Evolutionary conservation across 345 rosid genomes (phyloP).

Genomic region (Microthlaspi erraticum): DNA sequence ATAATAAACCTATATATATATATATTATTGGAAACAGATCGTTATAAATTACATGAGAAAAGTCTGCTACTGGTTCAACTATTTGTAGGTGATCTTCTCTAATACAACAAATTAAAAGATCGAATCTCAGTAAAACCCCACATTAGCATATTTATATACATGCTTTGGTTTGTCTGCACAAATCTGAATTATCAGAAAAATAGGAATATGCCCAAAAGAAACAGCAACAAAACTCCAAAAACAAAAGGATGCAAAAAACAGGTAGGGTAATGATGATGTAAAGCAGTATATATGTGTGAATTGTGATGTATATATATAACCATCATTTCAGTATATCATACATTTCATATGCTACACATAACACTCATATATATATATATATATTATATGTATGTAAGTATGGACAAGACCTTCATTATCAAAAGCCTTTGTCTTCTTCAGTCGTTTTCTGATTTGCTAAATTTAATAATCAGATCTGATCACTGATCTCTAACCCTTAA

Average conservation of each 20-base stretch:
- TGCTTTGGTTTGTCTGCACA: slow-evolving; percentile 29
- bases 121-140: neutral
- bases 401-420: slow-evolving; percentile 48
- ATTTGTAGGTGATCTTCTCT: slow-evolving; percentile 35
- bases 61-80: slow-evolving; percentile 34
- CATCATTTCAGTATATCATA: slow-evolving; percentile 17
- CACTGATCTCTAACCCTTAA: slow-evolving; percentile 40
- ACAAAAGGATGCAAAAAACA: slow-evolving; percentile 29
- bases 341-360: slow-evolving; percentile 11
- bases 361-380: slow-evolving; percentile 11
- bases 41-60: slow-evolving; percentile 30
- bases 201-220: slow-evolving; percentile 36
- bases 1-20: neutral
- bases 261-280: slow-evolving; percentile 50
- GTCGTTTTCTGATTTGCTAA: slow-evolving; percentile 48
- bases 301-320: neutral
- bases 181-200: slow-evolving; percentile 36
- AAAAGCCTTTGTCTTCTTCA: slow-evolving; percentile 61
- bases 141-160: neutral
- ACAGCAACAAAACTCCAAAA: slow-evolving; percentile 42
- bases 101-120: slow-evolving; percentile 14
- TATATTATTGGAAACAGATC: slow-evolving; percentile 10
- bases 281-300: slow-evolving; percentile 30
- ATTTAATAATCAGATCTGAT: slow-evolving; percentile 43
- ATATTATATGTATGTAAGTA: slow-evolving; percentile 1